Conservation (phyloP, 2,329 filamentous ascomycete genomes). For the Pseudogymnoascus sp. region DNA sequence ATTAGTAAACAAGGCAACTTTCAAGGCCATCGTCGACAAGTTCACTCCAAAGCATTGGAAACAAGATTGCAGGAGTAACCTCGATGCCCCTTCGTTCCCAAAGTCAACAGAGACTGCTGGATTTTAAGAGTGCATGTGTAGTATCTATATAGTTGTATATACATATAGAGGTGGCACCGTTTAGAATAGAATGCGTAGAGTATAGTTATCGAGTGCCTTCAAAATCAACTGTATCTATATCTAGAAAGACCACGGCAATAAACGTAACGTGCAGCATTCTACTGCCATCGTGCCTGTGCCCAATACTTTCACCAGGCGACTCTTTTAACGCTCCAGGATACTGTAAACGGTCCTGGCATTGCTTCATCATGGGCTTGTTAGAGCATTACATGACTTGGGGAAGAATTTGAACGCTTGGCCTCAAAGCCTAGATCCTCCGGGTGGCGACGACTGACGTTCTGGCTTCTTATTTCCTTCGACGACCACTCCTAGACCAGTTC, state of each 20-base stretch:
- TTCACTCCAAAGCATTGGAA: constrained; percentile 80
- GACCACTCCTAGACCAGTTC: constrained; percentile 29
- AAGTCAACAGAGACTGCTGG: constrained; percentile 27
- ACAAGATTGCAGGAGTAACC: constrained; percentile 49
- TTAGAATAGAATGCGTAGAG: background rate
- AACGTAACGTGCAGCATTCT: background rate
- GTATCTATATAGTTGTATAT: background rate
- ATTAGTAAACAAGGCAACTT: constrained; percentile 54
- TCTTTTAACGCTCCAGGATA: background rate
- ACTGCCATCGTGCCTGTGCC: background rate
- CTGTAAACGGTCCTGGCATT: background rate
- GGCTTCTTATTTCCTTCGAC: constrained; percentile 27
- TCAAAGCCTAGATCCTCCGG: constrained; percentile 15
- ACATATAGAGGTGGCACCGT: background rate
- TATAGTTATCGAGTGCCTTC: background rate
- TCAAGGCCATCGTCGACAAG: constrained; percentile 87
- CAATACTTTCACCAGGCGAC: background rate
- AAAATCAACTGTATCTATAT: background rate
- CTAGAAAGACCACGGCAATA: background rate
- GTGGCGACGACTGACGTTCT: background rate
- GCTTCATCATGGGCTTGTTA: background rate
- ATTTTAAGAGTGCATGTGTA: constrained; percentile 19
- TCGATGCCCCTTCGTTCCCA: constrained; percentile 36
- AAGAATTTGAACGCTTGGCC: background rate
- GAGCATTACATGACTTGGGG: background rate